These are phyloP conservation scores for Myxozyma udenii DNA, from an alignment of 805 yeast species.

Conservation along the genomic window DNA sequence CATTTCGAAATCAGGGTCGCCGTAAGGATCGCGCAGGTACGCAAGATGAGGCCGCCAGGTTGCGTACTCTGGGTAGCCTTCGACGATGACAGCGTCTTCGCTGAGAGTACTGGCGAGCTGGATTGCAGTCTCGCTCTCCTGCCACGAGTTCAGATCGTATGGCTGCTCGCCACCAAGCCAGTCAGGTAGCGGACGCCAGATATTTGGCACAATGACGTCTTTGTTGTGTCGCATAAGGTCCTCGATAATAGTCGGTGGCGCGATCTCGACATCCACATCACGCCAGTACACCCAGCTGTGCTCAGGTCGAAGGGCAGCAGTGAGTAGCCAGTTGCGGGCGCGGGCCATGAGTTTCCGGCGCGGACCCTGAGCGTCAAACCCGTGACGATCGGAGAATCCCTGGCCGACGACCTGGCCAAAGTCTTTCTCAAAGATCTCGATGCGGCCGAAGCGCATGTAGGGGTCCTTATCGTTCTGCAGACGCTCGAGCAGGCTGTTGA, in stretches of 20 bases:
- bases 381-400: slow-evolving; percentile 88
- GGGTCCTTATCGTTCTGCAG: slow-evolving; percentile 67
- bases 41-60: slow-evolving; percentile 98
- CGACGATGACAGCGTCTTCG: slow-evolving; percentile 95
- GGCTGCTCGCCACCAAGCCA: slow-evolving; percentile 91
- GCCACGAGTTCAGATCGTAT: slow-evolving; percentile 96
- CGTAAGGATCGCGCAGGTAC: slow-evolving; percentile 88
- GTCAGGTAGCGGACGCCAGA: slow-evolving; percentile 95
- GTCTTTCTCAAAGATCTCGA: slow-evolving; percentile 84
- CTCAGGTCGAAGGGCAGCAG: slow-evolving; percentile 83
- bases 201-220: slow-evolving; percentile 91
- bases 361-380: slow-evolving; percentile 94
- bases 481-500: slow-evolving; percentile 54
- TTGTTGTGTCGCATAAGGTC: slow-evolving; percentile 88
- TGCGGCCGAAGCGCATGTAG: slow-evolving; percentile 69
- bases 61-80: slow-evolving; percentile 96
- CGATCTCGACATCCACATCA: slow-evolving; percentile 93
- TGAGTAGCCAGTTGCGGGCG: slow-evolving; percentile 89
- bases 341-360: slow-evolving; percentile 92
- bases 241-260: slow-evolving; percentile 78
- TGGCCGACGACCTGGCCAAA: slow-evolving; percentile 94
- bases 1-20: slow-evolving; percentile 92
- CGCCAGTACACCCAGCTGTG: slow-evolving; percentile 97
- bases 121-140: slow-evolving; percentile 74
- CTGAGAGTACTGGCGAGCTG: slow-evolving; percentile 54